Base-by-base conservation (phyloP, 371 early-diverging fungal genomes). In the Rhizomucor miehei region DNA sequence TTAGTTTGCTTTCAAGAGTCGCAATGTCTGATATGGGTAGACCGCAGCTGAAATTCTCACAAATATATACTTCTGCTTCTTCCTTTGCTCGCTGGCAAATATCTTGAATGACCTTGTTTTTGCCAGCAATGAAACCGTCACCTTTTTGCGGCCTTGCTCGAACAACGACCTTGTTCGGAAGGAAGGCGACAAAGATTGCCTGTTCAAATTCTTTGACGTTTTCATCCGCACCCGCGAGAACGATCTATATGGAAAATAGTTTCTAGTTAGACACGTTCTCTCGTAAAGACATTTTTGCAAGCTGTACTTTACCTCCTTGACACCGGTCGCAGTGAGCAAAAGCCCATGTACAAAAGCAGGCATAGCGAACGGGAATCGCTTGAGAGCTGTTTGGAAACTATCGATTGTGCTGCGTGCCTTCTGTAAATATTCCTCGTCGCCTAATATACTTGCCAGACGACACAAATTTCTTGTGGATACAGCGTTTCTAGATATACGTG, bases 241-340 rank as follows among this genome's bases (percentile, higher is more conserved):
- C 58, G 50, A 79, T 67, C 78, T 78, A 57, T n/a, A 38, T 41
- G 44, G n/a, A 16, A 37, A 45, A 20, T 24, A 45, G 6, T 45
- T 13, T 19, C 51, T 46, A 36, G 29, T 34, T 34, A 36, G 37
- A 38, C 20, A 17, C 19, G 19, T 17, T 21, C 10, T 21, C 45
- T 45, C 24, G 45, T 19, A 3, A 48, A 16, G 21, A 38, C 39
- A 13, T 50, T n/a, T n/a, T n/a, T n/a, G n/a, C n/a, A n/a, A n/a
- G n/a, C n/a, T n/a, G n/a, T n/a, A n/a, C n/a, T n/a, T n/a, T n/a
- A 73, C 80, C 68, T 80, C 76, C 60, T 77, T 80, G 21, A 66
- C 29, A 5, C 77, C 74, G 20, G 61, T 55, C 1, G 60, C 43
- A 25, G 67, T 45, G 21, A 80, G 49, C 56, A 75, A 56, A 21